Evolutionary conservation across 768 basidiomycete genomes (phyloP).

Genomic region (Tubosaeta sp.): DNA sequence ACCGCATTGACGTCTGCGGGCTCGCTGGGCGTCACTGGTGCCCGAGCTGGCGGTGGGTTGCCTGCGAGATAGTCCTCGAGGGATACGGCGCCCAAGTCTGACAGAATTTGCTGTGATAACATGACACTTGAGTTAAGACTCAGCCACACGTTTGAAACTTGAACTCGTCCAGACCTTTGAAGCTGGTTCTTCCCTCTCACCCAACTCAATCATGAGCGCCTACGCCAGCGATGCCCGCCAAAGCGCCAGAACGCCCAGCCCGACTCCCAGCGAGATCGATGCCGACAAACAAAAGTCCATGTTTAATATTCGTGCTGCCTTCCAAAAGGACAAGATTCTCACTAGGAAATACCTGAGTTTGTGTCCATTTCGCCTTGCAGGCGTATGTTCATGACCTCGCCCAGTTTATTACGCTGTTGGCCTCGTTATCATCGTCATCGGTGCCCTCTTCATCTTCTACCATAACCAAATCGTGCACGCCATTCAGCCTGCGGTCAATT

Average conservation of each 20-base stretch:
- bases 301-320: conserved; percentile 43
- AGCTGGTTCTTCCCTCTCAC: conserved; percentile 5
- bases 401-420: conserved; percentile 48
- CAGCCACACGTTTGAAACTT: not conserved
- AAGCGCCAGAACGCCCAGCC: conserved; percentile 50
- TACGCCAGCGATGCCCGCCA: conserved; percentile 16
- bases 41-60: not conserved
- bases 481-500: conserved; percentile 42
- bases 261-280: conserved; percentile 56
- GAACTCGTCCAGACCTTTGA: not conserved
- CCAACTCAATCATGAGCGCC: conserved; percentile 11
- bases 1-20: conserved; percentile 22
- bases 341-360: conserved; percentile 54
- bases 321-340: conserved; percentile 48
- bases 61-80: conserved; percentile 25
- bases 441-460: conserved; percentile 54
- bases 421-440: conserved; percentile 44
- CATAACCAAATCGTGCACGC: conserved; percentile 55
- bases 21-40: conserved; percentile 1
- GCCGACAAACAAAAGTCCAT: conserved; percentile 39
- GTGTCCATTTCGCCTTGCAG: conserved; percentile 15
- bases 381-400: not conserved
- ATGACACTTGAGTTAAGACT: not conserved
- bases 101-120: conserved; percentile 10
- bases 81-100: conserved; percentile 24